A percentile compares a stretch with the other conserved stretches of the same genome.
These are phyloP conservation scores for Sphaerulina musiva DNA, from an alignment of 2,329 filamentous ascomycete species.

Conservation along the genomic window DNA sequence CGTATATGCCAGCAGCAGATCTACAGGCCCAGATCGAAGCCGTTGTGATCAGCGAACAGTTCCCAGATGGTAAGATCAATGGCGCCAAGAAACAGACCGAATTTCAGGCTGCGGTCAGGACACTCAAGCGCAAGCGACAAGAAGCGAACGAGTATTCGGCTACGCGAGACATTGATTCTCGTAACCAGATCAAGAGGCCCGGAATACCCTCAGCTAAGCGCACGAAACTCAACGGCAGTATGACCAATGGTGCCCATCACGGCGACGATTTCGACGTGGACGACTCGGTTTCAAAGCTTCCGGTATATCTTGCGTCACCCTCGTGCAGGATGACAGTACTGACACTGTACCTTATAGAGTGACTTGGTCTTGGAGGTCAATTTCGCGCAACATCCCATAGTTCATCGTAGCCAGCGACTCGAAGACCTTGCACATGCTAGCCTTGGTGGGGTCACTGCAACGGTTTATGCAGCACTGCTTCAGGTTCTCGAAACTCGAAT, in stretches of 20 bases:
- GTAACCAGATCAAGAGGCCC: slow-evolving; percentile 23
- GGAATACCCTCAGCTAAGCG: slow-evolving; percentile 27
- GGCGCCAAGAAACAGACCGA: slow-evolving; percentile 62
- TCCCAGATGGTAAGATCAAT: slow-evolving; percentile 48
- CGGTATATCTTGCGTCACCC: slow-evolving; percentile 30
- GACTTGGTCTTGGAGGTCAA: slow-evolving; percentile 73
- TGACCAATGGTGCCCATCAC: slow-evolving; percentile 28
- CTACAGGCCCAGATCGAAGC: slow-evolving; percentile 55
- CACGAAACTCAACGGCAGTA: slow-evolving; percentile 30
- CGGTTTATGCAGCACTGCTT: slow-evolving; percentile 71
- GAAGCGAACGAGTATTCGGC: slow-evolving; percentile 36
- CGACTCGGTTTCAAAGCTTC: slow-evolving; percentile 30
- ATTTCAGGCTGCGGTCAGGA: slow-evolving; percentile 52
- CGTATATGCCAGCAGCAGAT: slow-evolving; percentile 53
- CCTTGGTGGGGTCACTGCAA: slow-evolving; percentile 66
- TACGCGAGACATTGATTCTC: slow-evolving; percentile 24
- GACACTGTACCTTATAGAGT: slow-evolving; percentile 45
- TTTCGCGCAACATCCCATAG: slow-evolving; percentile 74
- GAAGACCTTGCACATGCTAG: slow-evolving; percentile 64
- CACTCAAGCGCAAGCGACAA: slow-evolving; percentile 49
- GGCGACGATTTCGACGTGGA: slow-evolving; percentile 18
- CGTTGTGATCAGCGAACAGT: slow-evolving; percentile 52
- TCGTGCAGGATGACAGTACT: slow-evolving; percentile 22
- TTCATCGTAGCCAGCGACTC: slow-evolving; percentile 72
- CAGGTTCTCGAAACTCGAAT: slow-evolving; percentile 63